Conservation (phyloP, 2,329 filamentous ascomycete species). For the Tolypocladium sp. region DNA sequence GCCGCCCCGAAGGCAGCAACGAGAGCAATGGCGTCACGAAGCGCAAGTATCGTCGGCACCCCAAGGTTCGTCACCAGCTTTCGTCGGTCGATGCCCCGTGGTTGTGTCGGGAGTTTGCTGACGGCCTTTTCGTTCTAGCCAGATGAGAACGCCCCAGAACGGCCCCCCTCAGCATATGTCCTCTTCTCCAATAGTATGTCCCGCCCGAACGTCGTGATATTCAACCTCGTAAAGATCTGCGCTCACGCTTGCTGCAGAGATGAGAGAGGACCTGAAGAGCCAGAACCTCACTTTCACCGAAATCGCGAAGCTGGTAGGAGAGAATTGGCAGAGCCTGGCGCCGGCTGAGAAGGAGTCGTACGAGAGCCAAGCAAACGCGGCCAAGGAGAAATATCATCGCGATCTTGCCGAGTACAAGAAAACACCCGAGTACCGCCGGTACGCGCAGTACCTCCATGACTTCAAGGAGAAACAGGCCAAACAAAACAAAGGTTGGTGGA, state of each 20-base stretch:
- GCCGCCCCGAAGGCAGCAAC: slow-evolving; percentile 36
- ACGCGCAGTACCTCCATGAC: slow-evolving; percentile 63
- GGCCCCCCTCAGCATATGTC: slow-evolving; percentile 75
- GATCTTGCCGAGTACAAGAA: slow-evolving; percentile 70
- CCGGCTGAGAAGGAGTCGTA: slow-evolving; percentile 60
- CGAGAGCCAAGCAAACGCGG: slow-evolving; percentile 60
- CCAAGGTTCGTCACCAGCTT: slow-evolving; percentile 44
- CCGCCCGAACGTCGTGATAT: neutral
- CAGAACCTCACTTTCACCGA: slow-evolving; percentile 73
- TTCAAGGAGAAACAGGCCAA: slow-evolving; percentile 66
- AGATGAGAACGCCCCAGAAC: slow-evolving; percentile 71
- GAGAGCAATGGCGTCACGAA: slow-evolving; percentile 43
- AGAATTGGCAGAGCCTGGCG: slow-evolving; percentile 68
- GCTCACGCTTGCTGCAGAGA: slow-evolving; percentile 37
- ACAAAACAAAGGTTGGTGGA: slow-evolving; percentile 41
- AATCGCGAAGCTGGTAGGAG: slow-evolving; percentile 73
- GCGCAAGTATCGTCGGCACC: slow-evolving; percentile 69
- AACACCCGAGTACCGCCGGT: slow-evolving; percentile 58
- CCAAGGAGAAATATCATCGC: slow-evolving; percentile 70
- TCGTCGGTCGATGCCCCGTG: no score
- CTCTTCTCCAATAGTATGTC: slow-evolving; percentile 74
- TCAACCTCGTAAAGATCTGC: neutral
- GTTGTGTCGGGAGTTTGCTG: neutral
- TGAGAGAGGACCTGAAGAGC: slow-evolving; percentile 68
- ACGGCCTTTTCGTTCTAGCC: slow-evolving; percentile 34